Conservation (phyloP, 495 filamentous ascomycete genomes). For the Opeltia flavorubescens region DNA sequence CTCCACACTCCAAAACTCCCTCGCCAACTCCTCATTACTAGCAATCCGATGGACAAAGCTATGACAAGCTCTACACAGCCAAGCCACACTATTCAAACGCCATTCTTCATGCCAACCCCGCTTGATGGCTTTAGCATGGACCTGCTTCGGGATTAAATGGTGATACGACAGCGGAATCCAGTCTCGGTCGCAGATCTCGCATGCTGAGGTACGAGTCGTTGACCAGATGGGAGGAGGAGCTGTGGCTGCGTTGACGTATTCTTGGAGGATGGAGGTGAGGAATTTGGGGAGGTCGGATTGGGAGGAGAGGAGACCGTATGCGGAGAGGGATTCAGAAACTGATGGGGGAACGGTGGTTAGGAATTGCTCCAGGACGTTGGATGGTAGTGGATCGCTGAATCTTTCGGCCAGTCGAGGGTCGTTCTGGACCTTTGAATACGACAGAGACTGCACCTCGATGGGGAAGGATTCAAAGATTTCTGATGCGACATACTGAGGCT, state of each 20-base stretch:
- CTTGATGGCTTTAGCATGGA: conserved; percentile 68
- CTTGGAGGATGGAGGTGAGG: conserved; percentile 42
- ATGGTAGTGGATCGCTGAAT: conserved; percentile 36
- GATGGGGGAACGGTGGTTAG: conserved; percentile 32
- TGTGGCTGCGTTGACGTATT: conserved; percentile 40
- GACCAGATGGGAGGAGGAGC: conserved; percentile 47
- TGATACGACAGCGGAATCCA: conserved; percentile 74
- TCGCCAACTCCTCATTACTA: conserved; percentile 66
- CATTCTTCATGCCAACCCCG: conserved; percentile 69
- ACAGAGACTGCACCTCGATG: conserved; percentile 39
- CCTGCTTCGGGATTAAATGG: conserved; percentile 63
- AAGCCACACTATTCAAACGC: conserved; percentile 68
- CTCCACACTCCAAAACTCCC: conserved; percentile 60
- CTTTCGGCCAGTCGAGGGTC: conserved; percentile 29
- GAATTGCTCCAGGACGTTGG: conserved; percentile 26
- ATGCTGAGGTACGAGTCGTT: conserved; percentile 41
- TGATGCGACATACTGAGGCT: conserved; percentile 50
- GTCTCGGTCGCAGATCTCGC: conserved; percentile 69
- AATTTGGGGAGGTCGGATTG: conserved; percentile 35
- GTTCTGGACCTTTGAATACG: conserved; percentile 40
- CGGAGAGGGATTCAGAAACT: conserved; percentile 43
- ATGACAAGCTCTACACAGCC: conserved; percentile 83
- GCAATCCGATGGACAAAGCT: conserved; percentile 67
- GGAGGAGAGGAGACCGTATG: conserved; percentile 43
- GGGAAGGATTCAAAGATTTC: conserved; percentile 56